Percentiles rank a stretch among this genome's conserved stretches.
Evolutionary conservation across 1,284 basidiomycete species (phyloP).

Genomic region (Uromyces viciae-fabae): DNA sequence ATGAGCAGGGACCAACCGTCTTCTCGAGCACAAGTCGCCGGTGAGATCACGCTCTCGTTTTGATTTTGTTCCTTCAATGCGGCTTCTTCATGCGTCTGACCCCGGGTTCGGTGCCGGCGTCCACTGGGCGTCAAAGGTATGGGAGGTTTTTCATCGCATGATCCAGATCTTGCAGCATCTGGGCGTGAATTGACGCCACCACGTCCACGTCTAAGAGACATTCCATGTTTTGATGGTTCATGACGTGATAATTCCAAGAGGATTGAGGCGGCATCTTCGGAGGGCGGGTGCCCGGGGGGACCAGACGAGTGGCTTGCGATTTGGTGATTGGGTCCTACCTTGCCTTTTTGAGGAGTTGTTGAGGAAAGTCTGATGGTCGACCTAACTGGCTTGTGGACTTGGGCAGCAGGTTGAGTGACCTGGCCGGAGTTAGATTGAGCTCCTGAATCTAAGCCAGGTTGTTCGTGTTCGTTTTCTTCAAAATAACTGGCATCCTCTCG

Average conservation of each 20-base stretch:
- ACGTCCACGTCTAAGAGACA: slow-evolving; percentile 38
- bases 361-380: no score
- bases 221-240: slow-evolving; percentile 33
- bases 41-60: no score
- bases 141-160: not conserved
- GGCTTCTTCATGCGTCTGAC: slow-evolving; percentile 35
- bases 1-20: not conserved
- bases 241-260: slow-evolving; percentile 37
- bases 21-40: not conserved
- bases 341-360: not conserved
- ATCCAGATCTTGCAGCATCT: not conserved
- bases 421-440: not conserved
- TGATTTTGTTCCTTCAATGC: not conserved
- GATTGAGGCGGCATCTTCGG: slow-evolving; percentile 43
- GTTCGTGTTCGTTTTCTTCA: not conserved
- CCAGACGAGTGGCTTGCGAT: not conserved
- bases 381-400: not conserved
- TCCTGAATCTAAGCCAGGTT: not conserved
- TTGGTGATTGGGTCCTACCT: not conserved
- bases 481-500: no score
- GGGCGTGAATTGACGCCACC: slow-evolving; percentile 13
- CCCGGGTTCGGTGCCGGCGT: slow-evolving; percentile 29
- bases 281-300: slow-evolving; percentile 24
- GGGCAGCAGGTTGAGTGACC: slow-evolving; percentile 4
- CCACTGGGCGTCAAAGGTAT: slow-evolving; percentile 22